A percentile compares a stretch with the other conserved stretches of the same genome.
Conservation (phyloP, 257 asterid genomes). For the Hygrophila difformis region DNA sequence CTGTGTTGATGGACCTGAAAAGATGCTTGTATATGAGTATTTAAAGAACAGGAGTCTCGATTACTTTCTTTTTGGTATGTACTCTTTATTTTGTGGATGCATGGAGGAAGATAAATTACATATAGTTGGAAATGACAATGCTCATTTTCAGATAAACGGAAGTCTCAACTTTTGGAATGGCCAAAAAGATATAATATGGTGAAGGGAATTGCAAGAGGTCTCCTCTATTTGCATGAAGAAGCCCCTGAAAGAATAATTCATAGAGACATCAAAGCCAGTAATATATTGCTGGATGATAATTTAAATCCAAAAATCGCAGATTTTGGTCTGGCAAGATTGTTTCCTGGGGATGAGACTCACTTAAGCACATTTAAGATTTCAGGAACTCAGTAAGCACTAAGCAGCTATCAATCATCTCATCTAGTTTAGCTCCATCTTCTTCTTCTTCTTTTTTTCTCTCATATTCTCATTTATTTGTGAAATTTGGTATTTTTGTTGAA, state of each 20-base stretch:
- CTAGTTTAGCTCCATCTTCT: neutral
- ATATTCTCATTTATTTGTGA: no score
- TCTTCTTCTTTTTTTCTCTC: neutral
- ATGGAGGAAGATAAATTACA: slow-evolving; percentile 7
- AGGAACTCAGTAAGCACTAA: slow-evolving; percentile 84
- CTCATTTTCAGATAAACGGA: slow-evolving; percentile 39
- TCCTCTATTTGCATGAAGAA: slow-evolving; percentile 80
- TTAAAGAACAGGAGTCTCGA: slow-evolving; percentile 81
- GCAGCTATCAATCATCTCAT: slow-evolving; percentile 15
- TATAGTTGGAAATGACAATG: slow-evolving; percentile 9
- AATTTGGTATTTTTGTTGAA: slow-evolving; percentile 6
- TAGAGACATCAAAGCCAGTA: slow-evolving; percentile 85
- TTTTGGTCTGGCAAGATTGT: slow-evolving; percentile 86
- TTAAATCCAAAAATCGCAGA: slow-evolving; percentile 82
- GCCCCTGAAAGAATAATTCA: slow-evolving; percentile 83
- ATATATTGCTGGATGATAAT: slow-evolving; percentile 67
- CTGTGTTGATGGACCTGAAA: slow-evolving; percentile 79
- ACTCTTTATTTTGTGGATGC: neutral
- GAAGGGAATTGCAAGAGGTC: slow-evolving; percentile 69
- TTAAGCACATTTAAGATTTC: slow-evolving; percentile 60
- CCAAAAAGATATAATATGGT: slow-evolving; percentile 39
- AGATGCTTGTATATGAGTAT: slow-evolving; percentile 86
- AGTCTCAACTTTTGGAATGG: slow-evolving; percentile 58
- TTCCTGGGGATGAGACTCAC: slow-evolving; percentile 77
- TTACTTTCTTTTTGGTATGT: slow-evolving; percentile 64